Percentiles rank a stretch among this genome's conserved stretches.
Conservation (phyloP, 2,329 filamentous ascomycete genomes). For the Neonectria magnoliae region DNA sequence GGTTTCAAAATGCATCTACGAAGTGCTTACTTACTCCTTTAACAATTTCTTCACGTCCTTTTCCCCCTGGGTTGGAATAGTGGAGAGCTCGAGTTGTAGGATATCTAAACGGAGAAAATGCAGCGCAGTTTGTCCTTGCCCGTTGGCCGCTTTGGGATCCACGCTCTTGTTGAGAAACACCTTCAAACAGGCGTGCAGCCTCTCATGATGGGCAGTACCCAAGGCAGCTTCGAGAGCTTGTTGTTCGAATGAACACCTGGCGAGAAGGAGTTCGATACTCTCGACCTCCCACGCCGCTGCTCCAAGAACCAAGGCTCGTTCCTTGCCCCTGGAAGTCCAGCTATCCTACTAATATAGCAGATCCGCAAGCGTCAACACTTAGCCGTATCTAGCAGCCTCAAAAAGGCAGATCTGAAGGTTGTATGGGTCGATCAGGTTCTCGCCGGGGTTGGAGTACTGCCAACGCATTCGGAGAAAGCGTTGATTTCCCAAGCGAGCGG, state of each 20-base stretch:
- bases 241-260: constrained; percentile 8
- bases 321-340: constrained; percentile 21
- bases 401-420: constrained; percentile 11
- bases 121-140: too few species aligned
- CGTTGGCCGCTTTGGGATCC: too few species aligned
- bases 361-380: constrained; percentile 28
- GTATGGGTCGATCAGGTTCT: neutral
- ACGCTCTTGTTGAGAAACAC: too few species aligned
- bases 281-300: constrained; percentile 26
- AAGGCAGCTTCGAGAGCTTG: neutral
- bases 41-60: too few species aligned
- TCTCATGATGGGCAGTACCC: too few species aligned
- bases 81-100: too few species aligned
- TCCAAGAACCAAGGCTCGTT: constrained; percentile 23
- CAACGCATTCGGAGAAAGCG: neutral
- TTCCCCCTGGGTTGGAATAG: too few species aligned
- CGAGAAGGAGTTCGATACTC: constrained; percentile 20
- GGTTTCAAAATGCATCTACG: too few species aligned
- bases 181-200: too few species aligned
- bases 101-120: too few species aligned
- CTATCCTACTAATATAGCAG: constrained; percentile 30
- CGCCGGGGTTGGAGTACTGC: neutral
- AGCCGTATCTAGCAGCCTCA: constrained; percentile 23
- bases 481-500: neutral
- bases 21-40: too few species aligned